phyloP scores from a whole-genome alignment of 2,329 filamentous ascomycete genomes.

The Alternaria sp. region DNA sequence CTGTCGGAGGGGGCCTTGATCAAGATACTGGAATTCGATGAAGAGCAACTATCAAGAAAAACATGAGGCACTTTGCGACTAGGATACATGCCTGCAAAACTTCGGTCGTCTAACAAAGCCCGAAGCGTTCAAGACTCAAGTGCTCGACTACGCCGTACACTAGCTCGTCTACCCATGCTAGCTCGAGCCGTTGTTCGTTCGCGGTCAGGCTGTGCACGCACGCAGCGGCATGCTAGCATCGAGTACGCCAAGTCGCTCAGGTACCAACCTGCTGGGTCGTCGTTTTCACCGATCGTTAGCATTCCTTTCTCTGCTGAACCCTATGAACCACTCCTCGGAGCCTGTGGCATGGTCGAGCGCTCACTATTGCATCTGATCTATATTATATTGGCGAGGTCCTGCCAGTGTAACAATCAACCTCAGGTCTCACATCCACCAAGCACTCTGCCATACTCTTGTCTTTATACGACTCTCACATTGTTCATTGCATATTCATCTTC shows the following conservation, averaged over 20 bases:
- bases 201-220: slow-evolving; percentile 16
- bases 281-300: slow-evolving; percentile 17
- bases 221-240: slow-evolving; percentile 12
- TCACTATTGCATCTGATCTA: slow-evolving; percentile 10
- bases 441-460: not conserved
- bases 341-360: not conserved
- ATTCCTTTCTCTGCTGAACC: slow-evolving; percentile 14
- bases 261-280: slow-evolving; percentile 23
- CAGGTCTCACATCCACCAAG: not conserved
- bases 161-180: slow-evolving; percentile 20
- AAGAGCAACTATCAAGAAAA: not conserved
- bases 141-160: slow-evolving; percentile 20
- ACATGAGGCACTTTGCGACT: not conserved
- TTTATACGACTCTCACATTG: not conserved
- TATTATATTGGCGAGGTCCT: slow-evolving; percentile 10
- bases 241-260: slow-evolving; percentile 18
- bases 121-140: not conserved
- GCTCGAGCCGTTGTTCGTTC: slow-evolving; percentile 23
- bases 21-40: not conserved
- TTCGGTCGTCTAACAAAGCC: slow-evolving; percentile 18
- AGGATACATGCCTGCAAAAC: not conserved
- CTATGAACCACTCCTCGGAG: slow-evolving; percentile 4
- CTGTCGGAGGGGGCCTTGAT: not conserved
- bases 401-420: not conserved
- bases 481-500: not conserved